Base-by-base conservation (phyloP, 2,329 filamentous ascomycete genomes). In the Arachnomyces sp. region DNA sequence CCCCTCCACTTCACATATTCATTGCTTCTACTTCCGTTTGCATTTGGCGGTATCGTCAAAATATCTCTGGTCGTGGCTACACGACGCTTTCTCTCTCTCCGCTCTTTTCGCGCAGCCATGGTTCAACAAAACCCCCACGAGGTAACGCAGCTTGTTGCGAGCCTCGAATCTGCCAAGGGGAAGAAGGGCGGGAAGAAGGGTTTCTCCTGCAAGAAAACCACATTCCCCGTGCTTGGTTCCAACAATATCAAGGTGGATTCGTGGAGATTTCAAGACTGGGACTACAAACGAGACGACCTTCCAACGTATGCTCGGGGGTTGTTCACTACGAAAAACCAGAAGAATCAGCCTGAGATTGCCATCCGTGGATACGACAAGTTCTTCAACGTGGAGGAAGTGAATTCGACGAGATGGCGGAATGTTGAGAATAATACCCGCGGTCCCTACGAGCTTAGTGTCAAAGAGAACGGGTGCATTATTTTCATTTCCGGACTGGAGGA, bases 391-490 rank as follows among this genome's bases (percentile, higher is more conserved):
- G 77, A 77, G 37, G 92, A 98, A 65, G 82, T 94, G 6, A 63
- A 68, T 34, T 78, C 83, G 49, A 98, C 92, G 3, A 75, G 81
- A 53, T 98, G 92, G 92, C 62, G 70, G 12, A 84, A 82, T 55
- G 86, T 98, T 44, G 71, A 82, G 56, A 64, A 65, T 18, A 74
- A 83, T 41, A 96, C 92, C 1, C 69, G 77, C 48, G 88, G 87
- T 0, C 92, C 92, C 0, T 98, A 96, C 54, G 92, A 98, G 65
- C 69, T 98, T 41, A 96, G 88, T 43, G 78, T 96, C 38, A 98
- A 98, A 67, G 92, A 98, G 65, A 98, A 98, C 55, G 92, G 92
- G n/a, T 98, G 92, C 63, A 98, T 98, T 63, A 95, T 98, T 51
- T 98, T 98, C 68, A 80, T 98, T 33, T 82, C 88, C 12, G 92